Conservation (phyloP, 2,329 filamentous ascomycete species). For the Allantophomopsis lycopodina region DNA sequence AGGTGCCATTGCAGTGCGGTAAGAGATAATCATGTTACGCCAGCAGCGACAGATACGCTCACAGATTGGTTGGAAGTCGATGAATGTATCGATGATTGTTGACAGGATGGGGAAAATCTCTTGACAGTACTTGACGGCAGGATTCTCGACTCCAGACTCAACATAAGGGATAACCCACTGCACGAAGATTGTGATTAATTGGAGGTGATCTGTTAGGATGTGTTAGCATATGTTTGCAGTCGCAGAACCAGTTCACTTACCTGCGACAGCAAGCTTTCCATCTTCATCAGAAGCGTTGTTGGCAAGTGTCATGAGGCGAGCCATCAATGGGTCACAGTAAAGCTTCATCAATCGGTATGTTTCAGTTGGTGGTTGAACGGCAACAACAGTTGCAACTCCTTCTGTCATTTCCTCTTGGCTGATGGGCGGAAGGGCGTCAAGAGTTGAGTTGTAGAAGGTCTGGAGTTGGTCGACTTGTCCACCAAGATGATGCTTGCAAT, state of each 20-base stretch:
- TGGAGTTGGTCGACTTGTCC: slow-evolving; percentile 78
- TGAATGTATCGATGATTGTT: slow-evolving; percentile 78
- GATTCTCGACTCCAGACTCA: slow-evolving; percentile 60
- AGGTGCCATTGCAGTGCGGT: slow-evolving; percentile 77
- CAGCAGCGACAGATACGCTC: slow-evolving; percentile 91
- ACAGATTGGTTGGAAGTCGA: slow-evolving; percentile 74
- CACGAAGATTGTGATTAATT: slow-evolving; percentile 83
- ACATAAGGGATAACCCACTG: slow-evolving; percentile 66
- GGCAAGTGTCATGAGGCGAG: slow-evolving; percentile 73
- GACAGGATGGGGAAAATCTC: slow-evolving; percentile 83
- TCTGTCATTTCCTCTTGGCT: slow-evolving; percentile 97
- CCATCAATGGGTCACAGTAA: slow-evolving; percentile 84
- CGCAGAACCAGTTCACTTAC: slow-evolving; percentile 28
- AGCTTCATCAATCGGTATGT: slow-evolving; percentile 78
- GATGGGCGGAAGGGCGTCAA: slow-evolving; percentile 70
- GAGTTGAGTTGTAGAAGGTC: slow-evolving; percentile 78
- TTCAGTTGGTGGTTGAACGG: slow-evolving; percentile 68
- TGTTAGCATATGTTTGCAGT: not conserved
- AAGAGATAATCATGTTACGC: slow-evolving; percentile 94
- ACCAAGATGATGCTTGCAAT: slow-evolving; percentile 79
- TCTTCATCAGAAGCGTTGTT: slow-evolving; percentile 74
- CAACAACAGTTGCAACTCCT: slow-evolving; percentile 83
- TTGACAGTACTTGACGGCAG: slow-evolving; percentile 90
- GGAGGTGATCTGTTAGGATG: slow-evolving; percentile 56
- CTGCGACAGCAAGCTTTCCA: slow-evolving; percentile 73